Percentiles rank a stretch among this genome's conserved stretches.
phyloP scores from a whole-genome alignment of 208 protist genomes.

The Leishmania amazonensis region DNA sequence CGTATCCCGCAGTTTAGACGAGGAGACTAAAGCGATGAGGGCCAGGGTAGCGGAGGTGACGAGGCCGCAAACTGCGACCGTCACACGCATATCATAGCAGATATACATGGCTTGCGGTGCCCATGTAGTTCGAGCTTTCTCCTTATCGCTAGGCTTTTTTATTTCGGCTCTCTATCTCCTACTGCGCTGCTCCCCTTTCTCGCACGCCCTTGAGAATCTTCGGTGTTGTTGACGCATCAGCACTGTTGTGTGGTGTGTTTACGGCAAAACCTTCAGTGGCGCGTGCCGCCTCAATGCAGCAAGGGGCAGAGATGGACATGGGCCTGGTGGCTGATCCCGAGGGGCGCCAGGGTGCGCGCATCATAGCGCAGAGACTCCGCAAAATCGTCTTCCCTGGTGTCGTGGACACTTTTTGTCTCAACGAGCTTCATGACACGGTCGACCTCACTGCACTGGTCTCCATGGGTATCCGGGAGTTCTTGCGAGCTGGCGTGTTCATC shows the following conservation, averaged over 20 bases:
- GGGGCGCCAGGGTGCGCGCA: constrained; percentile 8
- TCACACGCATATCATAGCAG: neutral
- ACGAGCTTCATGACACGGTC: constrained; percentile 19
- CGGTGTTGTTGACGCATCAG: neutral
- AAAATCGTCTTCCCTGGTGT: constrained; percentile 15
- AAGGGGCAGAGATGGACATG: neutral
- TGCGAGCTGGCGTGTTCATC: constrained; percentile 22
- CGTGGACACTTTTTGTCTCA: constrained; percentile 13
- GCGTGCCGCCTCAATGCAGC: neutral
- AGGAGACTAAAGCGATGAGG: neutral
- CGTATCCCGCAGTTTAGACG: neutral
- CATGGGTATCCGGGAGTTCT: constrained; percentile 19
- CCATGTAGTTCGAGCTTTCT: neutral
- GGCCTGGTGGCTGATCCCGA: constrained; percentile 12
- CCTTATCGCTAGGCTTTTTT: neutral
- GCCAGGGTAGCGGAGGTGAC: neutral
- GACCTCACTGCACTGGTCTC: constrained; percentile 21
- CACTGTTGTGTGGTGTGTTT: neutral
- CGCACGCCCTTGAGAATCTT: neutral
- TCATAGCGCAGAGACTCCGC: constrained; percentile 19
- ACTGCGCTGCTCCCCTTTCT: neutral
- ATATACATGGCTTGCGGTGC: neutral
- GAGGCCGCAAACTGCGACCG: neutral
- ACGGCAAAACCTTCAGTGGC: neutral
- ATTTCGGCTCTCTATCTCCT: neutral